phyloP scores from a whole-genome alignment of 352 stramenopile species.

The Phytophthora pinifolia region DNA sequence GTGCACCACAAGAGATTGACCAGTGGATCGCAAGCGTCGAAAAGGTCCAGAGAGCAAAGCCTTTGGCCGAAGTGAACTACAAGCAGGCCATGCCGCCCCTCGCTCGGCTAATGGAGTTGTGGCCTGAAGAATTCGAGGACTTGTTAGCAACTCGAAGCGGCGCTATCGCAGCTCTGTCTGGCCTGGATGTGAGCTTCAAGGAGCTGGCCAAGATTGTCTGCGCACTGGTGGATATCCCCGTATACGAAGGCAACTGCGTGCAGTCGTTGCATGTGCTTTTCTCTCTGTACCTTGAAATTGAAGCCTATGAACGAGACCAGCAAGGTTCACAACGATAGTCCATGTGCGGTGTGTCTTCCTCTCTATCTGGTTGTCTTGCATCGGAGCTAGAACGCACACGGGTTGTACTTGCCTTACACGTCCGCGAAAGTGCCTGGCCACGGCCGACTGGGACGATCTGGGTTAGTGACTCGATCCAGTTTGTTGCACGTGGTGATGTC shows the following conservation, averaged over 20 bases:
- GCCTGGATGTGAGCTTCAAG: slow-evolving; percentile 83
- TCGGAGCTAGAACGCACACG: too few species aligned
- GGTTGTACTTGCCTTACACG: slow-evolving; percentile 21
- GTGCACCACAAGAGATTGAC: slow-evolving; percentile 88
- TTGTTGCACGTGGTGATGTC: slow-evolving; percentile 79
- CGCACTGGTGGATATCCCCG: slow-evolving; percentile 91
- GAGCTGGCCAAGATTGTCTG: slow-evolving; percentile 89
- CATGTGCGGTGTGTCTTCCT: slow-evolving; percentile 3
- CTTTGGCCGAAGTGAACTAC: slow-evolving; percentile 77
- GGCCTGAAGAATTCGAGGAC: slow-evolving; percentile 86
- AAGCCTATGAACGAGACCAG: slow-evolving; percentile 52
- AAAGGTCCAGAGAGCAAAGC: slow-evolving; percentile 87
- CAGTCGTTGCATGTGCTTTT: slow-evolving; percentile 93
- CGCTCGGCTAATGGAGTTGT: slow-evolving; percentile 89
- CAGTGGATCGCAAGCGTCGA: slow-evolving; percentile 92
- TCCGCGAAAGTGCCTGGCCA: slow-evolving; percentile 81
- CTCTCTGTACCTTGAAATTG: slow-evolving; percentile 85
- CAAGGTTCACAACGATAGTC: slow-evolving; percentile 30
- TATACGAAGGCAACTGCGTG: slow-evolving; percentile 76
- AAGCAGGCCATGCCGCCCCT: slow-evolving; percentile 89
- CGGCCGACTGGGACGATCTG: slow-evolving; percentile 56
- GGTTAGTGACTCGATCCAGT: slow-evolving; percentile 64
- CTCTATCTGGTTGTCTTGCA: slow-evolving; percentile 5
- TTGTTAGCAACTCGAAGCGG: slow-evolving; percentile 38
- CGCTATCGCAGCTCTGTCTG: slow-evolving; percentile 27